phyloP scores from a whole-genome alignment of 805 yeast genomes.

The Ogataea methanolica region DNA sequence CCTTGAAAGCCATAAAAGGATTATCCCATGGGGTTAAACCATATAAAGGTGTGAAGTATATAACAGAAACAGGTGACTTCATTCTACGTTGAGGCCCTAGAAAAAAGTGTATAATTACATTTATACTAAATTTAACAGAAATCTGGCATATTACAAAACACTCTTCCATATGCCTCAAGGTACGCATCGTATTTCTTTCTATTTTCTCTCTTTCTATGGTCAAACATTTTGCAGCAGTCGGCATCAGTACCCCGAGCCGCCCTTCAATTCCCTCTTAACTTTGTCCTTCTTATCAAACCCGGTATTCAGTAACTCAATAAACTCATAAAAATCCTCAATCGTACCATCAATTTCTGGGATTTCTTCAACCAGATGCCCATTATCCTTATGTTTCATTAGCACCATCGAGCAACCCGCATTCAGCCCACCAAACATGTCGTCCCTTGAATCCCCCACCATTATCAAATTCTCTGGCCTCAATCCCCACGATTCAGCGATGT shows the following conservation, averaged over 20 bases:
- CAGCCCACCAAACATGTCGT: constrained; percentile 62
- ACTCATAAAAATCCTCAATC: constrained; percentile 34
- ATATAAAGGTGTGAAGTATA: constrained; percentile 86
- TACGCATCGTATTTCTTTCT: no score
- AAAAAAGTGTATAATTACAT: no score
- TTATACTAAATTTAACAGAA: no score
- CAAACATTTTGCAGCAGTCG: no score
- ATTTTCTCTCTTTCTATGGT: no score
- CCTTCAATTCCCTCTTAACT: background rate
- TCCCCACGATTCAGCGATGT: constrained; percentile 49
- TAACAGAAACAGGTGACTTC: constrained; percentile 58
- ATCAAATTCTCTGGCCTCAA: constrained; percentile 41
- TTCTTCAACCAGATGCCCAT: constrained; percentile 37
- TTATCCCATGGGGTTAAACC: constrained; percentile 62
- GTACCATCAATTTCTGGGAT: constrained; percentile 32
- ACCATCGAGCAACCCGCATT: constrained; percentile 60
- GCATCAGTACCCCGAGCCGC: constrained; percentile 5
- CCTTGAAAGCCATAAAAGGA: constrained; percentile 55
- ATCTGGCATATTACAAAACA: no score
- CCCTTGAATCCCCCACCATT: constrained; percentile 74
- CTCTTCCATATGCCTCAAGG: no score
- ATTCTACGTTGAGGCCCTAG: constrained; percentile 31
- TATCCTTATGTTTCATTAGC: constrained; percentile 48
- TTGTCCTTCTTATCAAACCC: constrained; percentile 29
- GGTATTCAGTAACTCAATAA: constrained; percentile 30